A percentile compares a stretch with the other conserved stretches of the same genome.
These are phyloP conservation scores for Ceriops decandra DNA, from an alignment of 345 rosid genomes.

Conservation along the genomic window DNA sequence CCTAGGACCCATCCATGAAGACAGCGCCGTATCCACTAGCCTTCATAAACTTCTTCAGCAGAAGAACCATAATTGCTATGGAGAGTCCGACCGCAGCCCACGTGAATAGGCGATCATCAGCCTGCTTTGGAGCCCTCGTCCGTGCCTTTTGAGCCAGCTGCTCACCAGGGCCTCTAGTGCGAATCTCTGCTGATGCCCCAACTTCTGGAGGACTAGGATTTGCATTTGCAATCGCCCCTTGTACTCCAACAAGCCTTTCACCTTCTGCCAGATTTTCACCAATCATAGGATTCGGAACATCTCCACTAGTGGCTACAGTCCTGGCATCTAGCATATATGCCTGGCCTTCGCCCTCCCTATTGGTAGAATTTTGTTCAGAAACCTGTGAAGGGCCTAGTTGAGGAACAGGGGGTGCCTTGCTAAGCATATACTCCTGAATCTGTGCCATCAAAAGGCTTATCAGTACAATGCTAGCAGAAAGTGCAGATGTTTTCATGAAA, in stretches of 20 bases:
- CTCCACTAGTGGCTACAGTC: conserved; percentile 20
- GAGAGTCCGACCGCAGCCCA: conserved; percentile 89
- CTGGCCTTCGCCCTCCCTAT: conserved; percentile 22
- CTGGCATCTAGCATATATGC: conserved; percentile 15
- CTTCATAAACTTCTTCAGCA: conserved; percentile 82
- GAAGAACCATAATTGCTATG: conserved; percentile 74
- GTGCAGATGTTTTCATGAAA: not conserved
- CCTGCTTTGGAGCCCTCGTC: conserved; percentile 52
- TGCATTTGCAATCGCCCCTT: conserved; percentile 31
- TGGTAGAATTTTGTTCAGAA: conserved; percentile 22
- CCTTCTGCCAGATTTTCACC: conserved; percentile 20
- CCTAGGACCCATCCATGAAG: conserved; percentile 74
- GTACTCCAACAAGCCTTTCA: conserved; percentile 43
- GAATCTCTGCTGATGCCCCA: conserved; percentile 34
- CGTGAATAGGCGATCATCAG: conserved; percentile 74
- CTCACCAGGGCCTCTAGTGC: conserved; percentile 17
- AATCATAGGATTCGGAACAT: conserved; percentile 21
- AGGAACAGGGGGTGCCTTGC: conserved; percentile 72
- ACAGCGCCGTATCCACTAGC: conserved; percentile 71
- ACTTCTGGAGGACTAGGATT: conserved; percentile 29
- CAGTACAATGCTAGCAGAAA: not conserved
- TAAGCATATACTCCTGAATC: conserved; percentile 85
- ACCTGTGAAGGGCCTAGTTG: conserved; percentile 28
- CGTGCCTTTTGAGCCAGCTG: conserved; percentile 32
- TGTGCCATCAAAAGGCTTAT: conserved; percentile 27